Evolutionary conservation across 2,329 filamentous ascomycete species (phyloP), one percentile per base, ranked within the genome.

Genomic region (Aureobasidium melanogenum): DNA sequence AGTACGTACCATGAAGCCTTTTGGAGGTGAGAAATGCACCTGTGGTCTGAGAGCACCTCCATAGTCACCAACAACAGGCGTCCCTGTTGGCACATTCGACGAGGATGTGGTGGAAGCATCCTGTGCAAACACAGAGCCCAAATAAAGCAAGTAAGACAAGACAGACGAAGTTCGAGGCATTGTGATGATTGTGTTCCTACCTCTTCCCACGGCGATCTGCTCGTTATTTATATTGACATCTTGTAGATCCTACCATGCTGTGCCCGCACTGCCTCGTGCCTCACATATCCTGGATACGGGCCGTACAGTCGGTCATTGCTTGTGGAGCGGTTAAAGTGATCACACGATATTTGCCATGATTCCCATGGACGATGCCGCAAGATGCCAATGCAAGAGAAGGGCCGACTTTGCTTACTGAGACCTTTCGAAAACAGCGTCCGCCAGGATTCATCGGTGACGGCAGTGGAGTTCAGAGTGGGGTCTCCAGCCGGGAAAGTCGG

Each of bases 11-110:
- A 62, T 62, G 38, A 64, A 64, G 10, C 61, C 62, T 30, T 56
- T 50, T 5, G 65, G 64, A 22, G 65, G 65, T 5, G 60, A 63
- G 59, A 64, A 66, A 36, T 66, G 65, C 12, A 65, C 59, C 38
- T 63, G 63, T n/a, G 63, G 62, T 30, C 65, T 56, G 22, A 64
- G 34, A 24, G 57, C 57, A 30, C 64, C 64, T 34, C 44, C 57
- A 57, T 66, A 66, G 47, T 66, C 61, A 30, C 63, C 65, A 0
- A 59, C 30, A 4, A 66, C 43, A 2, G 65, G 62, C n/a, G 58
- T 62, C 3, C 63, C 47, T 47, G 30, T 62, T 3, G 65, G 65
- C 5, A 62, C 60, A 7, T n/a, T 24, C 9, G 56, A 41, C 15
- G 28, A 32, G 15, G 24, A 50, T 15, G 44, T 48, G 28, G 43